These are phyloP conservation scores for Ilyonectria destructans DNA, from an alignment of 2,329 filamentous ascomycete species.

Conservation along the genomic window DNA sequence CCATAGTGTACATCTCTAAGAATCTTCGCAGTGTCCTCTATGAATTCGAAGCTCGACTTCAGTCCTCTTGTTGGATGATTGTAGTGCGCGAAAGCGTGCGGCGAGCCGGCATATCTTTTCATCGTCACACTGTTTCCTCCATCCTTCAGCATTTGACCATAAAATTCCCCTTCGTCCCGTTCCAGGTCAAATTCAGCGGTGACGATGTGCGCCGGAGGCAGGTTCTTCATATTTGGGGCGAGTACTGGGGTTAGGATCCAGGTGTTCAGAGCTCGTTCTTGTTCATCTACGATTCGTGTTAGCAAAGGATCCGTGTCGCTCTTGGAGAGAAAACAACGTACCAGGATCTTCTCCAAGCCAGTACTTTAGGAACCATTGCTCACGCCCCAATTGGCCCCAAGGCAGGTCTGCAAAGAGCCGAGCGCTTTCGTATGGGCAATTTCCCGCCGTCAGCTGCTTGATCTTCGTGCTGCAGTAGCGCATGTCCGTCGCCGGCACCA, in stretches of 20 bases:
- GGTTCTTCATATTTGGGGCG: slow-evolving; percentile 46
- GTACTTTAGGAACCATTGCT: slow-evolving; percentile 53
- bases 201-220: slow-evolving; percentile 52
- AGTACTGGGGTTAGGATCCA: slow-evolving; percentile 44
- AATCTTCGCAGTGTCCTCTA: slow-evolving; percentile 43
- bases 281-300: slow-evolving; percentile 19
- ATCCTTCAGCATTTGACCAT: slow-evolving; percentile 41
- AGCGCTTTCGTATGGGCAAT: slow-evolving; percentile 49
- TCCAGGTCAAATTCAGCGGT: slow-evolving; percentile 56
- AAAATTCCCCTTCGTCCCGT: slow-evolving; percentile 54
- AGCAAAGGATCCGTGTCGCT: neutral
- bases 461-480: slow-evolving; percentile 47
- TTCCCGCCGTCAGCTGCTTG: slow-evolving; percentile 27
- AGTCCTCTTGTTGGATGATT: slow-evolving; percentile 49
- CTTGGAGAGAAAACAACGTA: slow-evolving; percentile 10
- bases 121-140: slow-evolving; percentile 47
- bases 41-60: slow-evolving; percentile 48
- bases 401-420: slow-evolving; percentile 44
- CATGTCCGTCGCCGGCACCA: slow-evolving; percentile 54
- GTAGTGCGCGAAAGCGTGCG: slow-evolving; percentile 52
- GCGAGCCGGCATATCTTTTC: slow-evolving; percentile 50
- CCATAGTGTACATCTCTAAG: slow-evolving; percentile 25
- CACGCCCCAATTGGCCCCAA: slow-evolving; percentile 50
- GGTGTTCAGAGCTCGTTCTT: slow-evolving; percentile 30
- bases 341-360: slow-evolving; percentile 50